A percentile compares a stretch with the other conserved stretches of the same genome.
Conservation (phyloP, 345 rosid species). For the Syzygium jambos region DNA sequence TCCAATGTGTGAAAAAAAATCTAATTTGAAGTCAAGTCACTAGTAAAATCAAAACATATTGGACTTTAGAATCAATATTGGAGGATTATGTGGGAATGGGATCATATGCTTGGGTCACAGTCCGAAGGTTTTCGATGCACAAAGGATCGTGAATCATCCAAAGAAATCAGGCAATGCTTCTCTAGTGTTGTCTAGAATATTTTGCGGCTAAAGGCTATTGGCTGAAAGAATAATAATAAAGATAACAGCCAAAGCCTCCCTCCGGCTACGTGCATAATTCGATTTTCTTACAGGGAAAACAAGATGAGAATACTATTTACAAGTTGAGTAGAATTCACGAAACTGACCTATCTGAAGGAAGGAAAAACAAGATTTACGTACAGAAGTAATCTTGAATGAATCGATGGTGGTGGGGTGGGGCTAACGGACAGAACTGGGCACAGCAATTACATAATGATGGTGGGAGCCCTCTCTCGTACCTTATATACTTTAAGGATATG, state of each 20-base stretch:
- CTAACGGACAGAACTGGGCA: not conserved
- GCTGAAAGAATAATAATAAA: not conserved
- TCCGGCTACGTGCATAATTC: not conserved
- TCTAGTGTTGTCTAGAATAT: not conserved
- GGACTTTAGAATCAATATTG: not conserved
- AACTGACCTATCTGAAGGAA: not conserved
- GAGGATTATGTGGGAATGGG: not conserved
- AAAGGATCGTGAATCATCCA: accelerated
- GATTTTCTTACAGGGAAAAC: not conserved
- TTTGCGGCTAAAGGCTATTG: not conserved
- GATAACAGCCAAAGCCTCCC: not conserved
- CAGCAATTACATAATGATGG: not conserved
- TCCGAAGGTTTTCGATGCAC: not conserved
- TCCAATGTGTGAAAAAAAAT: not conserved
- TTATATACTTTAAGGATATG: conserved; percentile 1
- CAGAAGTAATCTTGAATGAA: not conserved
- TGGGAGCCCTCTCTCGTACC: not conserved
- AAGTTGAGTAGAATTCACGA: not conserved
- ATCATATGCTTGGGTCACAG: not conserved
- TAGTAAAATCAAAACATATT: not conserved
- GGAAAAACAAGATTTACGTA: not conserved
- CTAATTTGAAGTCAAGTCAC: not conserved
- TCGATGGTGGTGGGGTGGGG: not conserved
- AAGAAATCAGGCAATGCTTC: not conserved
- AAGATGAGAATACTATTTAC: not conserved